These are phyloP conservation scores for Coprinopsis strossmayeri DNA, from an alignment of 768 basidiomycete species.

Conservation along the genomic window DNA sequence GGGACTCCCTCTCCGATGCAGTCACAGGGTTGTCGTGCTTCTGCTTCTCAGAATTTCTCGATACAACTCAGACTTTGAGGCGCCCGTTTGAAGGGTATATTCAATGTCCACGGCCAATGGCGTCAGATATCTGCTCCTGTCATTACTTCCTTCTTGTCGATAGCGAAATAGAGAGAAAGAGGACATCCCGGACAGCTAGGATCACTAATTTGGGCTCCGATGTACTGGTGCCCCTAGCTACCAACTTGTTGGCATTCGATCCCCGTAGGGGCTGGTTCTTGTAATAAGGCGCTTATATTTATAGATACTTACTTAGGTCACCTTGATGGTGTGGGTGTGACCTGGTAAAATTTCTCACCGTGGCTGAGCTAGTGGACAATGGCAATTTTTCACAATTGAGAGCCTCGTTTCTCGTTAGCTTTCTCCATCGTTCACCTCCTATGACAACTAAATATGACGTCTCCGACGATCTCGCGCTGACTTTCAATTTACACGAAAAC, in stretches of 20 bases:
- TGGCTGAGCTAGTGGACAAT: neutral
- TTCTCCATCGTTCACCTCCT: slow-evolving; percentile 5
- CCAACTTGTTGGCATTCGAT: neutral
- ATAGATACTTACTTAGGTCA: neutral
- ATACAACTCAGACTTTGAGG: too few species aligned
- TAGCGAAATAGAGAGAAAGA: neutral
- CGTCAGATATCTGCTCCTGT: too few species aligned
- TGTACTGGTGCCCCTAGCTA: neutral
- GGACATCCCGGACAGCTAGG: neutral
- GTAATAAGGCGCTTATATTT: neutral
- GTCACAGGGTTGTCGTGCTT: too few species aligned
- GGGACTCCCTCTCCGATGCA: too few species aligned
- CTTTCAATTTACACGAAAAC: neutral
- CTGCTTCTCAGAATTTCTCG: too few species aligned
- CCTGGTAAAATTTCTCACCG: neutral
- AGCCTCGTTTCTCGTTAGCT: neutral
- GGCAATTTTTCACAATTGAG: neutral
- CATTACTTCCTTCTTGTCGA: neutral
- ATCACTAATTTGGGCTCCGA: neutral
- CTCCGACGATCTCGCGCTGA: slow-evolving; percentile 1
- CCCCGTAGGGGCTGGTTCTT: neutral
- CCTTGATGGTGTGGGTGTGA: neutral
- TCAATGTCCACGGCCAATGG: too few species aligned
- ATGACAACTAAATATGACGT: neutral
- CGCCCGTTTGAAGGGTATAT: too few species aligned